phyloP scores from a whole-genome alignment of 2,329 filamentous ascomycete species.

The Phialemonium atrogriseum region DNA sequence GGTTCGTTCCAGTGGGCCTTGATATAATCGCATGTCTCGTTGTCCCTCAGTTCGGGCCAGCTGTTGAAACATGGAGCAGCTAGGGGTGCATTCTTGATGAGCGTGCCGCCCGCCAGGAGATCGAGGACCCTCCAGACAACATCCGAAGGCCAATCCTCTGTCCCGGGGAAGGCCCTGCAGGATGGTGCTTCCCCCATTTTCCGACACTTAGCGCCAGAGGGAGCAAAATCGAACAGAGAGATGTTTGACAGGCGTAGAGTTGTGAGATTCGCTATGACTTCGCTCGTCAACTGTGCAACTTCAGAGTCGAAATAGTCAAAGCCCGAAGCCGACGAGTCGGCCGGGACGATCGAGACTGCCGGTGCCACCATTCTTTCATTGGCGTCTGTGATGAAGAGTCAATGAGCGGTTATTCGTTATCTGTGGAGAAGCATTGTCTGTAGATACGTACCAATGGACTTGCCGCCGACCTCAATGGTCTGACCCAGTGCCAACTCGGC shows the following conservation, averaged over 20 bases:
- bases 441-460: too few species aligned
- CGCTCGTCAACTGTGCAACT: constrained; percentile 11
- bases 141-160: constrained; percentile 43
- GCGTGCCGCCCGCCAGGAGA: constrained; percentile 35
- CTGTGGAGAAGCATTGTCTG: too few species aligned
- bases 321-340: neutral
- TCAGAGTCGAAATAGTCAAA: constrained; percentile 13
- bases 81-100: constrained; percentile 45
- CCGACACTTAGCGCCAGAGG: neutral
- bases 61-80: constrained; percentile 43
- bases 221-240: neutral
- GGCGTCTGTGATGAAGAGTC: constrained; percentile 8
- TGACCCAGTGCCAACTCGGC: too few species aligned
- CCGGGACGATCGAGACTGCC: constrained; percentile 8
- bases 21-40: constrained; percentile 28
- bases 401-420: too few species aligned
- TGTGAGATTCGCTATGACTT: constrained; percentile 11
- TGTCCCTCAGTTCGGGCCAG: constrained; percentile 32
- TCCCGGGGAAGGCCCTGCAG: constrained; percentile 30
- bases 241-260: neutral
- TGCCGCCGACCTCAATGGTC: too few species aligned
- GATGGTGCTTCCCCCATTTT: neutral
- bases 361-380: constrained; percentile 15
- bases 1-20: constrained; percentile 24
- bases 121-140: constrained; percentile 43